phyloP scores from a whole-genome alignment of 140 eudicot genomes.

The Erigeron philadelphicus region DNA sequence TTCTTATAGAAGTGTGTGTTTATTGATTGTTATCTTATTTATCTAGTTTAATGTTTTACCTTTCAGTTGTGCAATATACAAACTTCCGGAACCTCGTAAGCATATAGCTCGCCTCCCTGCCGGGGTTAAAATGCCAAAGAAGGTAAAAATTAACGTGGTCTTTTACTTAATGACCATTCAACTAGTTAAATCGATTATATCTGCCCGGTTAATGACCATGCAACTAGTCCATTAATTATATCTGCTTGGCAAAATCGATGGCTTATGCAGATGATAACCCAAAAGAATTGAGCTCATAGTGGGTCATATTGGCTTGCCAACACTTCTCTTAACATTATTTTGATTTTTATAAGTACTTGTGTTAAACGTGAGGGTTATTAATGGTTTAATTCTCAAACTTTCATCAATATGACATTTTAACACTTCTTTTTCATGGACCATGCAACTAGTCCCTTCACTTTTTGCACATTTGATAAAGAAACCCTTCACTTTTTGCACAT shows the following conservation, averaged over 20 bases:
- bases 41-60: background rate
- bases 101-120: conserved; percentile 60
- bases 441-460: no score
- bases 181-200: background rate
- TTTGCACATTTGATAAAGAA: no score
- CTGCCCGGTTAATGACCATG: background rate
- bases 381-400: no score
- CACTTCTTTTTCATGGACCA: no score
- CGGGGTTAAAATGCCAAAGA: conserved; percentile 57
- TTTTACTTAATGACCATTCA: background rate
- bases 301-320: background rate
- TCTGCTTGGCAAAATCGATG: background rate
- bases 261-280: no score
- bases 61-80: conserved; percentile 72
- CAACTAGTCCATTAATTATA: background rate
- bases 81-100: conserved; percentile 63
- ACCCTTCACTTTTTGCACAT: no score
- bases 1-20: background rate
- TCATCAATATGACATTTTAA: no score
- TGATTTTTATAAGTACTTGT: background rate
- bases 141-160: conserved; percentile 32
- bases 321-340: background rate
- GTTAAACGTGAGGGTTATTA: background rate
- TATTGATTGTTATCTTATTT: background rate
- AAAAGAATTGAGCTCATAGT: background rate